Evolutionary conservation across 148 eudicot genomes (phyloP).

Genomic region (Rhododendron vialii): DNA sequence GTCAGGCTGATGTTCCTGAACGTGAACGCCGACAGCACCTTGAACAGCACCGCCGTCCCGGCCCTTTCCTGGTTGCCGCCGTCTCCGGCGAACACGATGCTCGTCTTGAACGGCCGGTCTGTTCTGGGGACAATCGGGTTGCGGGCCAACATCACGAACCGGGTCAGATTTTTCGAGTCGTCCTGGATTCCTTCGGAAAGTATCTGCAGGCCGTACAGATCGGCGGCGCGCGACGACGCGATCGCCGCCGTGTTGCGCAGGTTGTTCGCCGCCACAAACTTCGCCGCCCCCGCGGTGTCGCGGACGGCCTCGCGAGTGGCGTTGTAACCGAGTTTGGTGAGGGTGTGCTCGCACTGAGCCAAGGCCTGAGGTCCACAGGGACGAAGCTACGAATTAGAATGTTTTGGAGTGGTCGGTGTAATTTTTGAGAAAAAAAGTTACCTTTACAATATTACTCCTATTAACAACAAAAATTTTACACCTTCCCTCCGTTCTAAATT

Average conservation of each 20-base stretch:
- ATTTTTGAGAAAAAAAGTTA: no score
- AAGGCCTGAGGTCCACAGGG: constrained; percentile 45
- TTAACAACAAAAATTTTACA: no score
- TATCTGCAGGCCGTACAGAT: constrained; percentile 72
- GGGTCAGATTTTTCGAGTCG: constrained; percentile 76
- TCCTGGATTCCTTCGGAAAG: constrained; percentile 82
- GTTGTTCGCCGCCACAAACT: constrained; percentile 51
- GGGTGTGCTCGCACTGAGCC: constrained; percentile 80
- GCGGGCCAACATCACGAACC: constrained; percentile 89
- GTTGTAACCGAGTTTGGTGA: constrained; percentile 61
- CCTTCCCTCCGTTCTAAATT: no score
- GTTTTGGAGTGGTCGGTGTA: no score
- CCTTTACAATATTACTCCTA: no score
- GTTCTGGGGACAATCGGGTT: constrained; percentile 82
- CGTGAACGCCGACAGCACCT: constrained; percentile 91
- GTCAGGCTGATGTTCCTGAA: constrained; percentile 87
- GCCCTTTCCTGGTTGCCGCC: constrained; percentile 10
- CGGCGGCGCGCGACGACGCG: constrained; percentile 81
- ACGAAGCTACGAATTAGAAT: constrained; percentile 13
- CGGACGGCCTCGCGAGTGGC: constrained; percentile 81
- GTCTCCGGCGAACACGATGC: constrained; percentile 90
- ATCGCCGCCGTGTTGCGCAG: constrained; percentile 84
- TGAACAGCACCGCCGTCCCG: constrained; percentile 83
- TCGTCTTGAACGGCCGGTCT: constrained; percentile 89
- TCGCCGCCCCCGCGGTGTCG: constrained; percentile 93